Base-by-base conservation (phyloP, 2,329 filamentous ascomycete species). In the Sporothrix humicola region DNA sequence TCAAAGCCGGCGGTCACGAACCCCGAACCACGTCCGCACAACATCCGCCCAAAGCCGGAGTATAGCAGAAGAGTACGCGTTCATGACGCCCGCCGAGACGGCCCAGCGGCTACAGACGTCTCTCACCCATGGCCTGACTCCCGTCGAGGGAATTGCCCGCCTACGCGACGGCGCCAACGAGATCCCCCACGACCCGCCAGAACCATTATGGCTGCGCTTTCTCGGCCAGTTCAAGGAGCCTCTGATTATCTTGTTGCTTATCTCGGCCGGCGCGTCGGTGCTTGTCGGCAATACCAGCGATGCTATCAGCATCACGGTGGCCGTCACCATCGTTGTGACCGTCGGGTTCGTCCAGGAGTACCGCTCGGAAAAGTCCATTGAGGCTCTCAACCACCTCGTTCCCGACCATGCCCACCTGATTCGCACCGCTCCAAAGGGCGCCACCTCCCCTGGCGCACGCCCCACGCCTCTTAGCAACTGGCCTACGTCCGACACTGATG, bases 291-390 rank as follows among this genome's bases (percentile, higher is more conserved):
- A 99, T 80, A 90, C 91, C 80, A 95, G 98, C 78, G 97, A 99
- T 83, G 95, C 95, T 6, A 84, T 99, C 78, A 98, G 95, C 82
- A 99, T 99, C 79, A 93, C 95, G 0, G 91, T 97, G 46, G 96
- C 96, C 1, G 96, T 99, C 26, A 97, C 95, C 37, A 99, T 99
- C 78, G 96, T 99, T 6, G 95, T 99, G 31, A 92, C 92, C 0
- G 96, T 99, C 58, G 96, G 95, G 1, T 99, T 99, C 78, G 90
- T 98, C 71, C 96, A 99, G 81, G 96, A 99, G 83, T 99, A 99
- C 81, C 88, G 96, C 74, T 98, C 96, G 8, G 96, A 99, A 81
- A 97, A 99, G 82, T 98, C 95, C 2, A 90, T 99, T 77, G 96
- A 99, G 82, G 96, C 96, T 23, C 85, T 99, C 77, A 98, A 93